Percentiles rank a stretch among this genome's conserved stretches.
Conservation (phyloP, 2,329 filamentous ascomycete genomes). For the Helicocarpus griseus region DNA sequence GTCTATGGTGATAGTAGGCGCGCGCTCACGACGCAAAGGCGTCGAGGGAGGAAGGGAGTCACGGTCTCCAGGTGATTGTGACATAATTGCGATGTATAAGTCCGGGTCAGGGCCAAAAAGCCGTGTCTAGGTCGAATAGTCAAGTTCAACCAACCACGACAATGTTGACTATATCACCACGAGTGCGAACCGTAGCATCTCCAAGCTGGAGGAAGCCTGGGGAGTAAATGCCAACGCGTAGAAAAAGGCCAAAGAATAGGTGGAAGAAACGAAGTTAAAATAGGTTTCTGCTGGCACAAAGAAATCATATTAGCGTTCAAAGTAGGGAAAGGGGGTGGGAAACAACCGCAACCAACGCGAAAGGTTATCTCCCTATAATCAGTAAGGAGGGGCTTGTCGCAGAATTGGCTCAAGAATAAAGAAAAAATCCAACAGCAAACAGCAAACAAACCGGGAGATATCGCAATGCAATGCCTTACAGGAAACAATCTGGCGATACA, state of each 20-base stretch:
- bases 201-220: not conserved
- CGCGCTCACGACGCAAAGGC: conserved; percentile 34
- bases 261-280: not conserved
- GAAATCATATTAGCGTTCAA: not conserved
- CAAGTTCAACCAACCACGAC: not conserved
- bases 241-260: not conserved
- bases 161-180: not conserved
- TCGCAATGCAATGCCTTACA: not conserved
- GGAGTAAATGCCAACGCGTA: not conserved
- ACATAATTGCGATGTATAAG: conserved; percentile 17
- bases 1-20: conserved; percentile 49
- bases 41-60: conserved; percentile 20
- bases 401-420: not conserved
- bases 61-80: conserved; percentile 19
- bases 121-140: not conserved
- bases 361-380: not conserved
- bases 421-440: not conserved
- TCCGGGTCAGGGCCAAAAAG: not conserved
- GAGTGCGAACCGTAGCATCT: not conserved
- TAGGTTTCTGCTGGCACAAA: not conserved
- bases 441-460: not conserved
- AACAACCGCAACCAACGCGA: not conserved
- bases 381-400: not conserved
- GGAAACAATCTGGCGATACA: not conserved
- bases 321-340: not conserved